Base-by-base conservation (phyloP, 2,329 filamentous ascomycete genomes). In the Tricladium varicosporioides region DNA sequence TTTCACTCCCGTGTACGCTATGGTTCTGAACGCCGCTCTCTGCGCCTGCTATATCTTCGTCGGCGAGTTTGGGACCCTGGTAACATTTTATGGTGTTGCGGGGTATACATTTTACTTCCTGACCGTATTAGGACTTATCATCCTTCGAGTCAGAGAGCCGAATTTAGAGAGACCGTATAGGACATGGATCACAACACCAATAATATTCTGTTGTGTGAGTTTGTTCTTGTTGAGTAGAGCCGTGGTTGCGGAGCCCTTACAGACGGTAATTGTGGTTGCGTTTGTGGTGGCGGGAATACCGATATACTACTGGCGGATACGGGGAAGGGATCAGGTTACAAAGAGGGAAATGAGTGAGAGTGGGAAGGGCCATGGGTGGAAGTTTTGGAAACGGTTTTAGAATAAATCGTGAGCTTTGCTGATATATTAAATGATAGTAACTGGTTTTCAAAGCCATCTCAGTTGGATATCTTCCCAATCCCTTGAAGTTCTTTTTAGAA, bases 81-180 rank as follows among this genome's bases (percentile, higher is more conserved):
- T 97, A 56, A 97, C 94, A 0, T 99, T 99, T 71, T 97, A 97
- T 75, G 94, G 94, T 56, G 94, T 99, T 11, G 94, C 94, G 0
- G 92, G 92, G 13, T 99, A 99, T 72, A 91, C 91, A 0, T 99
- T 99, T 71, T 99, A 99, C 76, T 99, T 99, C 73, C 77, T 96
- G 55, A 95, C 93, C 0, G 94, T 99, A 0, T 82, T 99, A 0
- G 94, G 94, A 0, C 80, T 99, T 49, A 97, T 99, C 61, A 83
- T 99, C 52, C 79, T 99, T 60, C 82, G 94, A 31, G 91, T 97
- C 31, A 83, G 83, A 60, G 94, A 99, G 72, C 94, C 94, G 3
- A 80, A 87, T 60, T 80, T 99, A 47, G 92, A 97, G 72, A 78
- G 94, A 22, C 93, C 94, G 0, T 99, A 99, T 74, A 87, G 86